Conservation (phyloP, 2,329 filamentous ascomycete species). For the Colletotrichum salicis region DNA sequence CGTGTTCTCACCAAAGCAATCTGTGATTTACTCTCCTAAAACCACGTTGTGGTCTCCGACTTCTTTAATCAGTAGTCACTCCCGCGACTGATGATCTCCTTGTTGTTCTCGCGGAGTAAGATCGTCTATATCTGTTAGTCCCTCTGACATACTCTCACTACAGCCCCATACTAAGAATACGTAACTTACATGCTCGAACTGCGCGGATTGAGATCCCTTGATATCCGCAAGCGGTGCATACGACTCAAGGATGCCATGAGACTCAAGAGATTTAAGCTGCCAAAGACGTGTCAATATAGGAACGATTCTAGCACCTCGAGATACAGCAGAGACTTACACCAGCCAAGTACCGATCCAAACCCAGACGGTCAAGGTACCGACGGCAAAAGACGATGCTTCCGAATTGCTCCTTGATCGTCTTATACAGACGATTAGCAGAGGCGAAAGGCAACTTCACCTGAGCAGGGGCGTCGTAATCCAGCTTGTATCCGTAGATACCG, state of each 20-base stretch:
- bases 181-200: conserved; percentile 66
- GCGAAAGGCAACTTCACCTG: conserved; percentile 53
- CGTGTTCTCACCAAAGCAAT: not conserved
- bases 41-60: too few relatives aligned
- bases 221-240: conserved; percentile 68
- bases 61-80: conserved; percentile 56
- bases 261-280: conserved; percentile 68
- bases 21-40: too few relatives aligned
- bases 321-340: conserved; percentile 54
- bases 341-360: conserved; percentile 66
- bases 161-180: too few relatives aligned
- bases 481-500: conserved; percentile 64
- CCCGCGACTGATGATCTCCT: conserved; percentile 64
- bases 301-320: fast-evolving
- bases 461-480: conserved; percentile 49
- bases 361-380: conserved; percentile 72
- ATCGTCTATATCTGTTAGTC: conserved; percentile 53
- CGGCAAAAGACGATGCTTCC: conserved; percentile 70
- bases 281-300: too few relatives aligned
- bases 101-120: conserved; percentile 54
- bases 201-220: conserved; percentile 70
- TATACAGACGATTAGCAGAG: conserved; percentile 66
- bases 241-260: conserved; percentile 65
- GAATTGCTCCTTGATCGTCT: conserved; percentile 71
- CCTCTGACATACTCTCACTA: too few relatives aligned